Percentiles rank a stretch among this genome's conserved stretches.
Evolutionary conservation across 441 rosid genomes (phyloP).

Genomic region (Biscutella laevigata): DNA sequence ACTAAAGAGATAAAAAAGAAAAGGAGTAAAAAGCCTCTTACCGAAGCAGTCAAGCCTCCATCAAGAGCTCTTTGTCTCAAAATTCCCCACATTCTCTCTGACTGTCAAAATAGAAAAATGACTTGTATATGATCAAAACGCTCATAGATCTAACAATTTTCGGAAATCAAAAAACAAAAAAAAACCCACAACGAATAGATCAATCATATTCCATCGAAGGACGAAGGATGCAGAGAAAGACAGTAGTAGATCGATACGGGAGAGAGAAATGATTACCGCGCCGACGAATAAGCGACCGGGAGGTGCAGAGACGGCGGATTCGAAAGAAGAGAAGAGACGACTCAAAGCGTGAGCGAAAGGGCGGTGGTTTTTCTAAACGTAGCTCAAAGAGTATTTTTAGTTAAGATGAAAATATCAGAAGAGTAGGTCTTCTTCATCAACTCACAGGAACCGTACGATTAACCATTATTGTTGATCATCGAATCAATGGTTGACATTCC

Average conservation of each 20-base stretch:
- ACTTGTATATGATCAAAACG: not conserved
- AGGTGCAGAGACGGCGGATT: conserved; percentile 10
- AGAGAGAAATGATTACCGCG: not conserved
- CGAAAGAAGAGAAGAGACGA: conserved; percentile 7
- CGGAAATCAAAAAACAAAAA: not conserved
- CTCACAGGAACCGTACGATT: conserved; percentile 16
- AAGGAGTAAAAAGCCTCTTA: not conserved
- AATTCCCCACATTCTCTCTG: conserved; percentile 29
- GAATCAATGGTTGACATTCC: conserved; percentile 25
- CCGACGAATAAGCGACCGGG: not conserved
- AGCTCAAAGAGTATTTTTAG: not conserved
- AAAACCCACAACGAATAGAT: not conserved
- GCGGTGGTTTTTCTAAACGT: not conserved
- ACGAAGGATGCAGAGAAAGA: too few relatives aligned
- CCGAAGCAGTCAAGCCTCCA: conserved; percentile 31
- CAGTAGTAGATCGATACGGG: not conserved
- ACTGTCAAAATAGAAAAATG: not conserved
- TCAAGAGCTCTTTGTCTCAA: conserved; percentile 24
- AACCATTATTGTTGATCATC: not conserved
- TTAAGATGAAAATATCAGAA: not conserved
- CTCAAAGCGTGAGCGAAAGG: conserved; percentile 27
- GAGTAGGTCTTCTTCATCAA: conserved; percentile 20
- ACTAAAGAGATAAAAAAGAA: not conserved
- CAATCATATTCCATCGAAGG: not conserved
- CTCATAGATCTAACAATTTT: conserved; percentile 16